Evolutionary conservation across 1,284 basidiomycete genomes (phyloP), one percentile per base, ranked within the genome.

Genomic region (Melampsora abietis-canadensis): DNA sequence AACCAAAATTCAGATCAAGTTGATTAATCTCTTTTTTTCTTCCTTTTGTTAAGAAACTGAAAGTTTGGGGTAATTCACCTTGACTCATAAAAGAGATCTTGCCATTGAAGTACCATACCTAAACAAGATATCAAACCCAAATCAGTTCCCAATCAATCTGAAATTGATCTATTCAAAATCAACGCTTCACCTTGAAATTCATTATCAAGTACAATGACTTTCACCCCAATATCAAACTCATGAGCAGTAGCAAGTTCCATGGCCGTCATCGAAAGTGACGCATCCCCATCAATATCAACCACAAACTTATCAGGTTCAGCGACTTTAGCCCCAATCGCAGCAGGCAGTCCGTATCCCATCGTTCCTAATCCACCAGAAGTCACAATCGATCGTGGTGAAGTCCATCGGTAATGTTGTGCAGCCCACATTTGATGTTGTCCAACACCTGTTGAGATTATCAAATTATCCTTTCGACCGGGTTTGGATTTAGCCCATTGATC

Each of bases 351-450:
- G 82, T 92, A 98, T 80, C 95, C 96, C 95, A 98, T 98, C 19
- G 82, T 83, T 14, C 95, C 95, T 24, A 98, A 87, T 78, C 95
- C 95, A 79, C 95, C 95, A n/a, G 92, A 95, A 8, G 94, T 94
- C 76, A 98, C 88, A 89, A 94, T 91, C 46, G 91, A 87, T 57
- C 89, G 86, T 0, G 95, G 95, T 68, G 89, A 83, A 76, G 85
- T 90, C 94, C 94, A 98, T 78, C 94, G 86, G 84, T 88, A 98
- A 83, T 91, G 87, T 83, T 98, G 96, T 63, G 92, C 92, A 0
- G 95, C 94, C 94, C 94, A 98, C 95, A 98, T 98, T 84, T 98
- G 95, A 84, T 98, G 95, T 83, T 98, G 95, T 4, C 96, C 96
- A 30, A 98, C 96, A 80, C 95, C 95, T 2, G 96, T 98, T 2